These are phyloP conservation scores for Barnettozyma vustinii DNA, from an alignment of 805 yeast genomes.

Conservation along the genomic window DNA sequence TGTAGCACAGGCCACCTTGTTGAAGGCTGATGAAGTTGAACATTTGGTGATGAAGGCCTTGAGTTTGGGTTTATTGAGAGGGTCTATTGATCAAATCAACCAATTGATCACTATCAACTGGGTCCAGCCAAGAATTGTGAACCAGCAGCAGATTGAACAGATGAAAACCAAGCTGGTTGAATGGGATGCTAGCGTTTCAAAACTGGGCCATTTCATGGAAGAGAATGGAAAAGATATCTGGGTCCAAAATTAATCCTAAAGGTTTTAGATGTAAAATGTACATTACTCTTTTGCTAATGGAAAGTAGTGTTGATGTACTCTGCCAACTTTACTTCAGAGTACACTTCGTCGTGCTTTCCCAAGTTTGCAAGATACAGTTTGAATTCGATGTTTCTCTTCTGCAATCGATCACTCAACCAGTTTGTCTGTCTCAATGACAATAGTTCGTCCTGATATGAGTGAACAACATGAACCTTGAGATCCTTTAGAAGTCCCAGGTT, in stretches of 20 bases:
- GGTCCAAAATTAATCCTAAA: conserved; percentile 32
- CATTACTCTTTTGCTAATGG: background rate
- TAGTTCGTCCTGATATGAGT: conserved; percentile 65
- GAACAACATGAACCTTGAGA: conserved; percentile 38
- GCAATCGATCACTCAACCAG: conserved; percentile 32
- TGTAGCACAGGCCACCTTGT: conserved; percentile 65
- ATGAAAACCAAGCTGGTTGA: conserved; percentile 68
- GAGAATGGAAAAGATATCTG: conserved; percentile 59
- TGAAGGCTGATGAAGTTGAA: conserved; percentile 67
- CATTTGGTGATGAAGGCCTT: conserved; percentile 88
- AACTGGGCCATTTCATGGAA: conserved; percentile 57
- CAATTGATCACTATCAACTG: conserved; percentile 77
- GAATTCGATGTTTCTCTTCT: conserved; percentile 13
- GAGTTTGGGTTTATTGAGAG: conserved; percentile 75
- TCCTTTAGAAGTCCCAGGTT: conserved; percentile 4
- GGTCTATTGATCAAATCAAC: conserved; percentile 85
- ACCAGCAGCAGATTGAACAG: conserved; percentile 66
- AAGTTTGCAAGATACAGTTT: conserved; percentile 30
- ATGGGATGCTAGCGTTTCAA: conserved; percentile 76
- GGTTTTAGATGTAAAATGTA: background rate
- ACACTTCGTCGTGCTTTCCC: conserved; percentile 68
- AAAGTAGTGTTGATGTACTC: conserved; percentile 21
- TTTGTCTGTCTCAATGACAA: conserved; percentile 46
- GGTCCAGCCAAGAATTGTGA: conserved; percentile 95
- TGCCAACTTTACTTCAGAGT: conserved; percentile 36